phyloP scores from a whole-genome alignment of 768 basidiomycete species.

The Auricularia sp. region DNA sequence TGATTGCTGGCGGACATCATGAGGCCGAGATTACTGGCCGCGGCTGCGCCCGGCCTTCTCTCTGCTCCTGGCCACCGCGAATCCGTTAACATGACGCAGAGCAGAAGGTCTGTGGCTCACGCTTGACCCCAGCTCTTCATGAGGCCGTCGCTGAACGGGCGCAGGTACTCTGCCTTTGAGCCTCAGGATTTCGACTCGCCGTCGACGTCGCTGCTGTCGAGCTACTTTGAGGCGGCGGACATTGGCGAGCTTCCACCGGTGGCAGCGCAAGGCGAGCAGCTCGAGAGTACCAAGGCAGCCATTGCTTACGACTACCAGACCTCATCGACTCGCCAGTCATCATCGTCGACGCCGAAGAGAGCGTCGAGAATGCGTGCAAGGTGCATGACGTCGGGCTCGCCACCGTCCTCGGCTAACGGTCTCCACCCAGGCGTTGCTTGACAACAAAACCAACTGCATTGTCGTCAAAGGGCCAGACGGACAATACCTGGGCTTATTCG shows the following conservation, averaged over 20 bases:
- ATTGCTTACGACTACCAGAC: background rate
- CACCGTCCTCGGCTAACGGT: background rate
- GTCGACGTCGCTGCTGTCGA: background rate
- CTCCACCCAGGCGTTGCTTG: constrained; percentile 42
- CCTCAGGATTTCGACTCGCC: background rate
- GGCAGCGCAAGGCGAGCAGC: background rate
- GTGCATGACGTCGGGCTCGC: background rate
- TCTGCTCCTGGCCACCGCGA: too few relatives aligned
- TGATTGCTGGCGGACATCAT: too few relatives aligned
- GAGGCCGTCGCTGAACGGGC: background rate
- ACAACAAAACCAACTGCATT: constrained; percentile 54
- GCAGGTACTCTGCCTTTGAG: background rate
- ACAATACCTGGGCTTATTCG: constrained; percentile 53
- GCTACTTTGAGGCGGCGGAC: background rate
- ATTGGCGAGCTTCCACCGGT: background rate
- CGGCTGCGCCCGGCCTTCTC: too few relatives aligned
- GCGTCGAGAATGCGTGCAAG: background rate
- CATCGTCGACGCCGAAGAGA: background rate
- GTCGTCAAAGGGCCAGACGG: constrained; percentile 37
- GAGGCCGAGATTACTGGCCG: too few relatives aligned
- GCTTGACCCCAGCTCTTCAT: background rate
- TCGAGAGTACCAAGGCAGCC: background rate
- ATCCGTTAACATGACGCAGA: background rate
- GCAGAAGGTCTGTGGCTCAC: background rate
- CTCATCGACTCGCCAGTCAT: background rate